These are phyloP conservation scores for Mycena indigotica DNA, from an alignment of 768 basidiomycete species.

Conservation along the genomic window DNA sequence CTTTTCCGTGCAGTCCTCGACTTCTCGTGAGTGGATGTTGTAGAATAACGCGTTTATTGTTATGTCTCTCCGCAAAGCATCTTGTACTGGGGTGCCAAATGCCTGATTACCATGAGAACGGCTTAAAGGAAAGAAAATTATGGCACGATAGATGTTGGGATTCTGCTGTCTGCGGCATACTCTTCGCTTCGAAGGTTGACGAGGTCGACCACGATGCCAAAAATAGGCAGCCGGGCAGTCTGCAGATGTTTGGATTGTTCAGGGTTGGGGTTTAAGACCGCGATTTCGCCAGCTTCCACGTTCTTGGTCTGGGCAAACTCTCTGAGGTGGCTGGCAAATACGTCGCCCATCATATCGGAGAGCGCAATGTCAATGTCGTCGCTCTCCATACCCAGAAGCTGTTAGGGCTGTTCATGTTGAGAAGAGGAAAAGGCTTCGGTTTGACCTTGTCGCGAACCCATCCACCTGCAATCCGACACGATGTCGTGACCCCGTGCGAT, in stretches of 20 bases:
- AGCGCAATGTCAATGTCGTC: constrained; percentile 95
- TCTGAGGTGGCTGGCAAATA: constrained; percentile 82
- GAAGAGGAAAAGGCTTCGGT: constrained; percentile 2
- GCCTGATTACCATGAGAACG: constrained; percentile 48
- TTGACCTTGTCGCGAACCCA: constrained; percentile 98
- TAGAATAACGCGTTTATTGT: constrained; percentile 98
- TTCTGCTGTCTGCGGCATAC: constrained; percentile 84
- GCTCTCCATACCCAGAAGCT: constrained; percentile 82
- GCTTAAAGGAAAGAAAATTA: constrained; percentile 14
- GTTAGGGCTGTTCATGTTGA: background rate
- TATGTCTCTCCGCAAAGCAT: constrained; percentile 86
- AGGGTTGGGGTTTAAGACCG: constrained; percentile 90
- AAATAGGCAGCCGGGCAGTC: constrained; percentile 82
- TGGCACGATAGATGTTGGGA: constrained; percentile 86
- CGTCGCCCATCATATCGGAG: constrained; percentile 83
- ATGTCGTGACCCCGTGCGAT: constrained; percentile 54
- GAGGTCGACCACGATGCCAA: constrained; percentile 85
- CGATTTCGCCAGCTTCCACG: constrained; percentile 59
- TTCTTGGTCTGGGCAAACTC: constrained; percentile 57
- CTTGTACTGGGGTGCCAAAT: constrained; percentile 90
- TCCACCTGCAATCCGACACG: constrained; percentile 93
- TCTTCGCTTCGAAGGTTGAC: constrained; percentile 93
- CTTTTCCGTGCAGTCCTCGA: constrained; percentile 88
- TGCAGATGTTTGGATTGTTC: constrained; percentile 98
- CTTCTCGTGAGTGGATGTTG: constrained; percentile 81